A percentile compares a stretch with the other conserved stretches of the same genome.
Evolutionary conservation across 2,329 filamentous ascomycete species (phyloP).

Genomic region (Colletotrichum graminicola): DNA sequence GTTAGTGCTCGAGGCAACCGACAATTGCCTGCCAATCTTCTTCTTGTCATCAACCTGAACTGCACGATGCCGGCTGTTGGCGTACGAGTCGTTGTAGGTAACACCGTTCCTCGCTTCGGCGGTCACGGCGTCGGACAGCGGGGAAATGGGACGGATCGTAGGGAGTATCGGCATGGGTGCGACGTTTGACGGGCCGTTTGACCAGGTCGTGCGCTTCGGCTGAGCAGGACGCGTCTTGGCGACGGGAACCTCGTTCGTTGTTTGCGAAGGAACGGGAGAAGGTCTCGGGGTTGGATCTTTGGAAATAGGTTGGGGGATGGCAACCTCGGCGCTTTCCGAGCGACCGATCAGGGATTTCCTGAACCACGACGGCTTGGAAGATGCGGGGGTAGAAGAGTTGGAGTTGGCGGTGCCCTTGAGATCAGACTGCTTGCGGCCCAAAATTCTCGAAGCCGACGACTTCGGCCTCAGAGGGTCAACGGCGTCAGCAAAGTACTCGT

Average conservation of each 20-base stretch:
- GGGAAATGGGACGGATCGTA: conserved; percentile 93
- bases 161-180: conserved; percentile 97
- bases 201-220: conserved; percentile 93
- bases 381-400: conserved; percentile 66
- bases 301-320: conserved; percentile 58
- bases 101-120: conserved; percentile 82
- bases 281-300: conserved; percentile 64
- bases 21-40: conserved; percentile 96
- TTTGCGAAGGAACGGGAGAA: conserved; percentile 57
- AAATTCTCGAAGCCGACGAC: conserved; percentile 84
- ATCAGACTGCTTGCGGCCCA: conserved; percentile 92
- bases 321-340: conserved; percentile 75
- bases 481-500: conserved; percentile 95
- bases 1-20: conserved; percentile 90
- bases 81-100: conserved; percentile 61
- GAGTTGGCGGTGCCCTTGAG: conserved; percentile 77
- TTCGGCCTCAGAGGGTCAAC: conserved; percentile 93
- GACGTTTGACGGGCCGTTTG: conserved; percentile 81
- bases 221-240: conserved; percentile 65
- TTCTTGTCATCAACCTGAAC: conserved; percentile 71
- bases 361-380: conserved; percentile 95
- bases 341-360: conserved; percentile 91
- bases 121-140: conserved; percentile 92
- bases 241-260: conserved; percentile 56
- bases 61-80: conserved; percentile 53